Conservation (phyloP, 345 rosid species). For the Aquilaria sinensis region DNA sequence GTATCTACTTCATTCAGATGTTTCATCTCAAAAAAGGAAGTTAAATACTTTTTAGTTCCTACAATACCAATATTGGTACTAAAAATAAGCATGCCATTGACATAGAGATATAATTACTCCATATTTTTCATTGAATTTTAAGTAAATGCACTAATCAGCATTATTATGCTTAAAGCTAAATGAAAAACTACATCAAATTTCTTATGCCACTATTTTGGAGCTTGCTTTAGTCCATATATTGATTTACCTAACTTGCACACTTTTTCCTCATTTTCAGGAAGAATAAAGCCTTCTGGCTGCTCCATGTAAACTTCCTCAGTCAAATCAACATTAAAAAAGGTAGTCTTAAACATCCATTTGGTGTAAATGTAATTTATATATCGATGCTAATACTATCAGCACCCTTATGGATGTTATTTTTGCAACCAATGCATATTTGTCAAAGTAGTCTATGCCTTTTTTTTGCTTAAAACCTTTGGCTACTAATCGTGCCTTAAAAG, state of each 20-base stretch:
- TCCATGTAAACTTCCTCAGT: neutral
- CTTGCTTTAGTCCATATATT: neutral
- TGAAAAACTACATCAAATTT: conserved; percentile 7
- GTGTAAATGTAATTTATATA: neutral
- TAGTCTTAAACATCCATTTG: conserved; percentile 12
- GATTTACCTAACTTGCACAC: neutral
- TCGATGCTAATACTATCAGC: neutral
- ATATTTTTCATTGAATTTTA: neutral
- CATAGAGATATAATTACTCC: neutral
- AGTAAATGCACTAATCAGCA: conserved; percentile 4
- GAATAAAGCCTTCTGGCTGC: conserved; percentile 4
- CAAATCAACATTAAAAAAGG: conserved; percentile 3
- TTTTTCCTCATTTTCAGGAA: conserved; percentile 2
- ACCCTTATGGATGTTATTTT: conserved; percentile 2
- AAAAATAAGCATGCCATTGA: conserved; percentile 1
- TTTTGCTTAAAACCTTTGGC: conserved; percentile 1
- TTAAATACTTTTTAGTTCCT: conserved; percentile 1
- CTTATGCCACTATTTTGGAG: neutral
- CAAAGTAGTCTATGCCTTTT: conserved; percentile 8
- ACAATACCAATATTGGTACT: neutral
- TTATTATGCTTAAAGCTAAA: conserved; percentile 1
- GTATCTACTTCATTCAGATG: conserved; percentile 8
- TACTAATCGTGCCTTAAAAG: conserved; percentile 12
- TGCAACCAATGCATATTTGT: conserved; percentile 1
- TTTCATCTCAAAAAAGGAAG: neutral